A percentile compares a stretch with the other conserved stretches of the same genome.
phyloP scores from a whole-genome alignment of 805 yeast genomes.

The Millerozyma acaciae region DNA sequence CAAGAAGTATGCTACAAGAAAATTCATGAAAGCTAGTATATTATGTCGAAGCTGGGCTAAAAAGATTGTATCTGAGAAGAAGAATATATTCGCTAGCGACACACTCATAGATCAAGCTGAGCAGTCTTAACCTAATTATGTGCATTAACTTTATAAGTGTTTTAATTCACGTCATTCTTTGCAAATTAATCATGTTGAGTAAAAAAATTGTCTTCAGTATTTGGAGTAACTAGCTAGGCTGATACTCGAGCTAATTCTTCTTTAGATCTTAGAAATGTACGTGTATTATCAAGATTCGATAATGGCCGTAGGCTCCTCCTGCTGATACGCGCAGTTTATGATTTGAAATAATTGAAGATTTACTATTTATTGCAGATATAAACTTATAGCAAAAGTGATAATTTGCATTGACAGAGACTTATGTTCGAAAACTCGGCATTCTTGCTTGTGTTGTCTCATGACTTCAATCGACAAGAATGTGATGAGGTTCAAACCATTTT shows the following conservation, averaged over 20 bases:
- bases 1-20: slow-evolving; percentile 86
- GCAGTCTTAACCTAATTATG: background rate
- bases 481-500: slow-evolving; percentile 20
- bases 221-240: no score
- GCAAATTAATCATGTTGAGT: background rate
- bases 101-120: slow-evolving; percentile 4
- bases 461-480: slow-evolving; percentile 10
- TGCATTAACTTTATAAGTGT: no score
- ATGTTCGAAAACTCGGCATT: slow-evolving; percentile 20
- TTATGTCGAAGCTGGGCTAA: slow-evolving; percentile 83
- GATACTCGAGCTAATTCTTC: no score
- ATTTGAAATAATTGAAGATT: no score
- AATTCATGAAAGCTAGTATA: slow-evolving; percentile 81
- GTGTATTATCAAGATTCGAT: no score
- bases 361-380: no score
- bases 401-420: no score
- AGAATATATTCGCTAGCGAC: slow-evolving; percentile 30
- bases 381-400: no score
- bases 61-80: slow-evolving; percentile 47
- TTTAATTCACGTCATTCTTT: slow-evolving; percentile 15
- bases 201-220: background rate
- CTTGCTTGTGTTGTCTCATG: slow-evolving; percentile 17
- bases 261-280: no score
- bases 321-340: no score
- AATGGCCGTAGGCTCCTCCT: no score